Percentiles rank a stretch among this genome's conserved stretches.
Evolutionary conservation across 1,284 basidiomycete species (phyloP).

Genomic region (Ganoderma sinense): DNA sequence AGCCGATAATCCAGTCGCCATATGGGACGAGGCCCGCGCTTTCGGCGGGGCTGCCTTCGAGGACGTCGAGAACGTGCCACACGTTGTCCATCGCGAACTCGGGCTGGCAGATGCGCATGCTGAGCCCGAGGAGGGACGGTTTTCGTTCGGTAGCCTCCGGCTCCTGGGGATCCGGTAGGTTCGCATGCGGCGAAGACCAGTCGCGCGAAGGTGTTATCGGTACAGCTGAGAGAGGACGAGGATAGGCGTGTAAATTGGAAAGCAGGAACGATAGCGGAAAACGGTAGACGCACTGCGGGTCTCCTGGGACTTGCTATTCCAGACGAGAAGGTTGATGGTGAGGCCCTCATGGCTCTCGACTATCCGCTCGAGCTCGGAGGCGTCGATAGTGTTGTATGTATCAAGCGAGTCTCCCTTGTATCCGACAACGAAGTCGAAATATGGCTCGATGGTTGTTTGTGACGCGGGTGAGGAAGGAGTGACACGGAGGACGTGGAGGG

Average conservation of each 20-base stretch:
- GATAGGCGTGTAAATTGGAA: background rate
- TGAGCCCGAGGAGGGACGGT: constrained; percentile 89
- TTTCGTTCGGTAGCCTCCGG: constrained; percentile 50
- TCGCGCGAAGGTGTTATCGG: constrained; percentile 83
- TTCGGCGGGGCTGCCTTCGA: constrained; percentile 96
- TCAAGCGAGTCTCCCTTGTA: constrained; percentile 76
- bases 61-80: constrained; percentile 97
- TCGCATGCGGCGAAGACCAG: constrained; percentile 69
- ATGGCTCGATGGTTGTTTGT: constrained; percentile 88
- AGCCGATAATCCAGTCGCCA: constrained; percentile 92
- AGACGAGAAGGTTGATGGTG: constrained; percentile 82
- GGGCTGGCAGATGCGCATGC: constrained; percentile 91
- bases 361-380: constrained; percentile 78
- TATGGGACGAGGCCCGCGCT: constrained; percentile 87
- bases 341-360: constrained; percentile 90
- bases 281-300: constrained; percentile 72
- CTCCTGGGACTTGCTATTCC: constrained; percentile 89
- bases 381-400: constrained; percentile 68
- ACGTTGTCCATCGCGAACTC: constrained; percentile 90
- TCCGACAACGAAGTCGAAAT: constrained; percentile 97
- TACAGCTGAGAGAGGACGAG: constrained; percentile 65
- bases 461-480: constrained; percentile 89
- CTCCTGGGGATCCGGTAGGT: constrained; percentile 46
- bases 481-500: constrained; percentile 87
- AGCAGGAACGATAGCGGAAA: background rate